These are phyloP conservation scores for Kingdonia uniflora DNA, from an alignment of 164 flowering plant genomes.

Conservation along the genomic window DNA sequence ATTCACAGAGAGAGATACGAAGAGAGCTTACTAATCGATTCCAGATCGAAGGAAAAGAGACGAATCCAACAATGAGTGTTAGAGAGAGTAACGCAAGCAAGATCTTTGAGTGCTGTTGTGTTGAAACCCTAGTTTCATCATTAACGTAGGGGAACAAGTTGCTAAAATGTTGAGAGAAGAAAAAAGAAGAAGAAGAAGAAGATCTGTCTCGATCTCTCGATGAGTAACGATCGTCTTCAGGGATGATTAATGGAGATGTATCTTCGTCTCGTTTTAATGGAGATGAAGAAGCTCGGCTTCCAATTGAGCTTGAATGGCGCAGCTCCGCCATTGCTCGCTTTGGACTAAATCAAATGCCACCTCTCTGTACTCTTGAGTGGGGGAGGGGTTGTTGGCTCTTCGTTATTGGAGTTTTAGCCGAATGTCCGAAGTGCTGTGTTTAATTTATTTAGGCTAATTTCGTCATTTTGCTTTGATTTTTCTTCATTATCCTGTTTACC, in stretches of 20 bases:
- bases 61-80: conserved; percentile 31
- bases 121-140: conserved; percentile 50
- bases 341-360: conserved; percentile 33
- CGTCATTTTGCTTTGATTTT: too few species aligned
- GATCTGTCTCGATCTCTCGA: conserved; percentile 41
- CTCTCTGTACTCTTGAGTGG: too few species aligned
- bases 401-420: too few species aligned
- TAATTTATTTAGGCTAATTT: too few species aligned
- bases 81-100: conserved; percentile 32
- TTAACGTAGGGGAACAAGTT: conserved; percentile 15
- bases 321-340: conserved; percentile 81
- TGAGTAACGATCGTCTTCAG: conserved; percentile 35
- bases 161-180: background rate
- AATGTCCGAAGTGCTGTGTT: too few species aligned
- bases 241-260: conserved; percentile 27
- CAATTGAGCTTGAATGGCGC: conserved; percentile 71
- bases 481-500: too few species aligned
- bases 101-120: conserved; percentile 29
- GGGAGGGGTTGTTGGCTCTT: too few species aligned
- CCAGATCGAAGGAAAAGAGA: conserved; percentile 43
- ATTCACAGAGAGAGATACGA: too few species aligned
- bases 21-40: conserved; percentile 30
- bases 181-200: conserved; percentile 16
- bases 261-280: conserved; percentile 62
- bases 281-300: conserved; percentile 54